Evolutionary conservation across 2,329 filamentous ascomycete species (phyloP), one percentile per base, ranked within the genome.

Genomic region (Stachybotrys echinatus): DNA sequence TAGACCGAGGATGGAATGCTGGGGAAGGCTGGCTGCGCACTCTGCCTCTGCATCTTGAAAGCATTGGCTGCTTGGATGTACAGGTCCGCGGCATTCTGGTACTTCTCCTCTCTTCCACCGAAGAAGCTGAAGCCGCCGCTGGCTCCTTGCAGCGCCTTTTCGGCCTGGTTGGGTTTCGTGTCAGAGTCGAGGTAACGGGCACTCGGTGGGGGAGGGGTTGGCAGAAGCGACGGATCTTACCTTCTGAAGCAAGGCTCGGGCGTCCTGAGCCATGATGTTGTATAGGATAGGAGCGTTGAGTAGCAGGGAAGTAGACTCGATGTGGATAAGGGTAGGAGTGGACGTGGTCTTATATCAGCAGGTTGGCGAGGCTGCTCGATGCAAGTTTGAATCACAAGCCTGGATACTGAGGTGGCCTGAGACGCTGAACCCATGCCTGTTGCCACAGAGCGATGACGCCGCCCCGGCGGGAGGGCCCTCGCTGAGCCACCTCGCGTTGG

Each of bases 11-110:
- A 22, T 23, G 19, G 23, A 23, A 12, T 39, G 45, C 48, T 31
- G 21, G 45, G 23, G 43, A 18, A 17, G n/a, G 45, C n/a, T 12
- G 23, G 10, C 23, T 20, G 65, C 76, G 59, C 74, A 92, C 89
- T 87, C 74, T 87, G 82, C 67, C 89, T 89, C 71, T 94, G 86
- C 76, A 95, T 84, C 64, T 89, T 83, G 69, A 95, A 97, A 52
- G 89, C 89, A 74, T 96, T 96, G 54, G 86, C 94, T 39, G 92
- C 92, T 68, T 95, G 85, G 53, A 82, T 84, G 65, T 91, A 97
- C 56, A 94, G 75, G 58, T 96, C 91, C 55, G 88, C 89, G 14
- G 92, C 92, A 72, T 85, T 84, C 72, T 95, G 88, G 65, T 89
- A 92, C 71, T 96, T 97, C 55, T 96, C 91, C 61, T 88, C 81